These are phyloP conservation scores for Beauveria brongniartii DNA, from an alignment of 2,329 filamentous ascomycete genomes.

Conservation along the genomic window DNA sequence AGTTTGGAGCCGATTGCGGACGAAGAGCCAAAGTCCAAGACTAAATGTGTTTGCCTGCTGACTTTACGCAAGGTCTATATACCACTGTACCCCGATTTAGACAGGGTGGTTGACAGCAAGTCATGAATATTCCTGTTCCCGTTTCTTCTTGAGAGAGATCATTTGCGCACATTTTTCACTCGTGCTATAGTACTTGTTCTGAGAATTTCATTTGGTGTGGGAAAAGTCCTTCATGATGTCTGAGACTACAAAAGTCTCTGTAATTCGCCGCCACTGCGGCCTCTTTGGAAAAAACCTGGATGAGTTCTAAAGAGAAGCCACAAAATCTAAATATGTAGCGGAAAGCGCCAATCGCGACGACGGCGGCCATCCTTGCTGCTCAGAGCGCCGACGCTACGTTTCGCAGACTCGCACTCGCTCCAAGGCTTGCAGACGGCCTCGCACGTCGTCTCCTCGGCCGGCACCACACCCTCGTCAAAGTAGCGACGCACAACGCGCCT, in stretches of 20 bases:
- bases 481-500: slow-evolving; percentile 18
- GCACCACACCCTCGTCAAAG: slow-evolving; percentile 23
- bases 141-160: no score
- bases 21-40: not conserved
- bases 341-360: not conserved
- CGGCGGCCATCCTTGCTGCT: not conserved
- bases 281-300: not conserved
- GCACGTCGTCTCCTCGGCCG: slow-evolving; percentile 17
- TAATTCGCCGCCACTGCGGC: no score
- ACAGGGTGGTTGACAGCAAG: not conserved
- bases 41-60: not conserved
- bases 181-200: no score
- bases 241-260: no score
- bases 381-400: no score
- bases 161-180: no score
- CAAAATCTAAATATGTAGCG: slow-evolving; percentile 1
- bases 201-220: no score
- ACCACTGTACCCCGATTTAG: not conserved
- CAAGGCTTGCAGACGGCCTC: slow-evolving; percentile 16
- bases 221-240: no score
- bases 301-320: not conserved
- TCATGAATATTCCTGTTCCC: no score
- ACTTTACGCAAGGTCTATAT: not conserved
- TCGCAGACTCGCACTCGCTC: not conserved
- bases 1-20: not conserved